phyloP scores from a whole-genome alignment of 257 asterid genomes.

The Solanum paucissectum region DNA sequence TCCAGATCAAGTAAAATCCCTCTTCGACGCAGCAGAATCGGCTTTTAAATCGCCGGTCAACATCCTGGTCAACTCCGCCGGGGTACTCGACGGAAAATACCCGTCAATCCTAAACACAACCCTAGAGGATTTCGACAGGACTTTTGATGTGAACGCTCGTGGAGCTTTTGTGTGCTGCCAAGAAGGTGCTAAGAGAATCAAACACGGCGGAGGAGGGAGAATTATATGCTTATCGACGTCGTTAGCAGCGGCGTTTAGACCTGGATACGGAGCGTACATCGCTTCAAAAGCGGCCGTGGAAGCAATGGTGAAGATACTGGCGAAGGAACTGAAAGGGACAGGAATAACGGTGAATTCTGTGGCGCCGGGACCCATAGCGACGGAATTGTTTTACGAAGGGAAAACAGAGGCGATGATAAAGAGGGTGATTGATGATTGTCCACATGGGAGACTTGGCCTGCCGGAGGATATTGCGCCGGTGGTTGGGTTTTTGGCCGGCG shows the following conservation, averaged over 20 bases:
- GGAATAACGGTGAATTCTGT: conserved; percentile 54
- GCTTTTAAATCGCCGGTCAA: conserved; percentile 33
- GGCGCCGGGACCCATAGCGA: conserved; percentile 56
- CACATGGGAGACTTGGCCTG: conserved; percentile 48
- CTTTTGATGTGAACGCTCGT: conserved; percentile 38
- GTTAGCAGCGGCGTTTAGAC: conserved; percentile 32
- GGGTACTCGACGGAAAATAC: conserved; percentile 32
- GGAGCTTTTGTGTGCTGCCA: conserved; percentile 54
- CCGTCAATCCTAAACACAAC: conserved; percentile 39
- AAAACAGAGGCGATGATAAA: conserved; percentile 41
- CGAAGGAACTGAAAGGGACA: conserved; percentile 64
- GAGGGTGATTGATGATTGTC: conserved; percentile 31
- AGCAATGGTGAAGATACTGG: conserved; percentile 56
- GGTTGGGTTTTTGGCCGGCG: conserved; percentile 46
- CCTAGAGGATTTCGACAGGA: conserved; percentile 42
- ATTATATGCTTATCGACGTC: conserved; percentile 46
- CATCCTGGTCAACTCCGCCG: conserved; percentile 56
- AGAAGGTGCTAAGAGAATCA: conserved; percentile 47
- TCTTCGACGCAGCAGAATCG: conserved; percentile 53
- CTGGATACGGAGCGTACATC: conserved; percentile 46
- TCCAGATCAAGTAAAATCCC: conserved; percentile 42
- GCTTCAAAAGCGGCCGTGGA: conserved; percentile 79
- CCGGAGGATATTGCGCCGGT: conserved; percentile 44
- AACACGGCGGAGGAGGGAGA: conserved; percentile 64
- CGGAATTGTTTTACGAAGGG: conserved; percentile 52